Evolutionary conservation across 257 asterid genomes (phyloP), one percentile per base, ranked within the genome.

Genomic region (Haberlea rhodopensis): DNA sequence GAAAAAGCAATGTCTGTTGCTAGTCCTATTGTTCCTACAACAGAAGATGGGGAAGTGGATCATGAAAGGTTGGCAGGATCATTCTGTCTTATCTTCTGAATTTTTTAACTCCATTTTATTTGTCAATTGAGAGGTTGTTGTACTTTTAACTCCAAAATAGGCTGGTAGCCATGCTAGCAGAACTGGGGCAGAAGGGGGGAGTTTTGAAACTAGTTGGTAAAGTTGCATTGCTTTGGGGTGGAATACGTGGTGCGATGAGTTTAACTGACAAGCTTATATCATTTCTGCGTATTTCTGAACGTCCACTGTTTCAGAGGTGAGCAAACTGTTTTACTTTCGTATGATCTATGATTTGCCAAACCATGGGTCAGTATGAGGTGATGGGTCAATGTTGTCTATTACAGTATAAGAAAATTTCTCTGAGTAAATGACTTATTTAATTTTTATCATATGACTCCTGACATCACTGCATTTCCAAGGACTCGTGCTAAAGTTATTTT

Each of bases 1-100:
- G 96, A 90, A 84, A 94, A 90, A 80, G 97, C 96, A 70, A 78
- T 94, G 94, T 86, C 96, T 63, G 94, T 94, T 73, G 99, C 99
- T 76, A 76, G 92, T 79, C 97, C 99, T 48, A 81, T 94, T 78
- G 87, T 90, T 57, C 99, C 99, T 62, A 76, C 82, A 53, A 94
- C 82, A 71, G 91, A 84, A 79, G 95, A 76, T 71, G 99, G 99
- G 65, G 82, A 62, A 78, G 86, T 94, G 74, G 99, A 94, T 83
- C 97, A 94, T 8, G 96, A 87, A 29, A 94, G 95, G 99, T 94
- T 71, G 48, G 77, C 61, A 49, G 23, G 57, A 53, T 49, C 56
- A 55, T 58, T 49, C 55, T 16, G 28, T 3, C 43, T 28, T 37
- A 16, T 52, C 15, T 34, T 58, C 19, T 8, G 51, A 43, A 46